Evolutionary conservation across 2,329 filamentous ascomycete genomes (phyloP), one percentile per base, ranked within the genome.

Genomic region (Pseudopyricularia cyperi): DNA sequence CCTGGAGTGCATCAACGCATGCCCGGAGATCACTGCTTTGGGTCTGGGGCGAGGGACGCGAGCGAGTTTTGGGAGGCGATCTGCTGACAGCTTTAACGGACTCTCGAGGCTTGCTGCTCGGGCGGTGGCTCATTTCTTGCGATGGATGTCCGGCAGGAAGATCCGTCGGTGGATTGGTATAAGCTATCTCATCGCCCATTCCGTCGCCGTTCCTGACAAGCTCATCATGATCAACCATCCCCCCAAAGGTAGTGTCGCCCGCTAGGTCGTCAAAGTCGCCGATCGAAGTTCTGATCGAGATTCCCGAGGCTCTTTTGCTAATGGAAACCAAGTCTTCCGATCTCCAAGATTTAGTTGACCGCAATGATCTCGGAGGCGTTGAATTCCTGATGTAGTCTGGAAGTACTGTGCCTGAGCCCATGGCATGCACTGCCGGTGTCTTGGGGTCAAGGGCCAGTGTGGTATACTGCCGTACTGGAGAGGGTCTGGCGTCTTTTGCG

Each of bases 391-490:
- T 34, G 28, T 51, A 51, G 24, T 46, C 35, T 7, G 49, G 24
- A 19, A 51, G n/a, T 52, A 11, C 57, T 1, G 62, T 59, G 28
- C 60, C 55, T 48, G 57, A 63, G 14, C 39, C 39, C 14, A 9
- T 11, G 39, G 14, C 7, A 44, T 22, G 39, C 22, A 26, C 11
- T 22, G 22, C 39, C 14, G 7, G 19, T 17, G 39, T 22, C 17
- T 26, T 26, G 39, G n/a, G 22, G 17, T 44, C 39, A 44, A 22
- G 14, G 7, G 19, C 9, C 17, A 14, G 17, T 24, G 39, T 12
- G 8, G 19, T 26, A 26, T 44, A 19, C 46, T 48, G 46, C 11
- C 46, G 46, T 17, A 17, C 46, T 33, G 26, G 7, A 14, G 24
- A 48, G 11, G 28, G 19, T 28, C 9, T 35, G 24, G 24, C 19